A percentile compares a stretch with the other conserved stretches of the same genome.
Conservation (phyloP, 352 stramenopile species). For the Phytophthora megakarya region DNA sequence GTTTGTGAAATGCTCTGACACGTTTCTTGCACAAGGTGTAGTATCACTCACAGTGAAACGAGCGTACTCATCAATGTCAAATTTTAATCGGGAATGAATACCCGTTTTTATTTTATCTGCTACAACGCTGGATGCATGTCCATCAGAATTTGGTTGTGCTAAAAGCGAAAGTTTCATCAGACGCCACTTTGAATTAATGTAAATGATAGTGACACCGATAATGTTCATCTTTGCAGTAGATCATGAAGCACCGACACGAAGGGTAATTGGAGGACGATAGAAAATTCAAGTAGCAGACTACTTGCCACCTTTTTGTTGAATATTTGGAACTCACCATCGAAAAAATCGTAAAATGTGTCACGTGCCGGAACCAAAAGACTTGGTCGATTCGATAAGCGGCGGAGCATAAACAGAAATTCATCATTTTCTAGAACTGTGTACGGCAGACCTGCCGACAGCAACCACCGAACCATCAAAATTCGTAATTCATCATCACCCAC, state of each 20-base stretch:
- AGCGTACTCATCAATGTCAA: conserved; percentile 1
- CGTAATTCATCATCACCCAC: background rate
- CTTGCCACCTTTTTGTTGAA: background rate
- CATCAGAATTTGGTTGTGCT: background rate
- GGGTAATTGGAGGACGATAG: background rate
- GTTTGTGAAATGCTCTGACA: background rate
- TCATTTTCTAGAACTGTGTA: background rate
- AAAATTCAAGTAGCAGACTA: background rate
- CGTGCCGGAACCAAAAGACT: background rate
- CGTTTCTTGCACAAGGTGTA: conserved; percentile 1
- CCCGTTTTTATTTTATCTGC: background rate
- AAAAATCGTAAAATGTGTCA: background rate
- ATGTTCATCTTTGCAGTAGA: conserved; percentile 12
- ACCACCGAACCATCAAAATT: background rate
- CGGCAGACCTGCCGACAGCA: background rate
- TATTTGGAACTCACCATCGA: background rate
- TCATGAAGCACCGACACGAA: conserved; percentile 6
- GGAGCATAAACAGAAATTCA: background rate
- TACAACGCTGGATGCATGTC: background rate
- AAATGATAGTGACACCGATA: conserved; percentile 2
- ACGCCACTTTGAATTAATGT: conserved; percentile 11
- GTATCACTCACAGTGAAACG: conserved; percentile 12
- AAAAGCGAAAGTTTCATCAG: conserved; percentile 1
- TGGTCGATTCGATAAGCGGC: background rate
- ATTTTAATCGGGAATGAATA: background rate